These are phyloP conservation scores for Eucalyptus curtisii DNA, from an alignment of 345 rosid genomes.

Conservation along the genomic window DNA sequence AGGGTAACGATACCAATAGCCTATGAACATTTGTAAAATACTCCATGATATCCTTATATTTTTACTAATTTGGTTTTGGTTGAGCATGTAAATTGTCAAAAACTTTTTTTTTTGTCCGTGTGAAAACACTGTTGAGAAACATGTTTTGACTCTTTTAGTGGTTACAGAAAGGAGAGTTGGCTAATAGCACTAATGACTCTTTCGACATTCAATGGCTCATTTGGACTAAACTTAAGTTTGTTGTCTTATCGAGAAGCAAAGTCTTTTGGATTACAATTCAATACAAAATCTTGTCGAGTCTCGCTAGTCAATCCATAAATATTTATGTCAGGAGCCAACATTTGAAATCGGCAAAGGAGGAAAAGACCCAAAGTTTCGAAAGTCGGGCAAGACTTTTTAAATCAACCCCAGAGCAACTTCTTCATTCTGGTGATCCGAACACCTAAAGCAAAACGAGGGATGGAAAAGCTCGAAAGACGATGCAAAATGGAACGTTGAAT, in stretches of 20 bases:
- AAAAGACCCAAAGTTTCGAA: background rate
- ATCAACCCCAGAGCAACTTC: accelerated
- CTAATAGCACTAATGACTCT: background rate
- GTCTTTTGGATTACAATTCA: background rate
- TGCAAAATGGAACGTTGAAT: background rate
- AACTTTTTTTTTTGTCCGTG: accelerated
- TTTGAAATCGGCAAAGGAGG: background rate
- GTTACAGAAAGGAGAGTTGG: background rate
- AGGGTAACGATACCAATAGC: background rate
- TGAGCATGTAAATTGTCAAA: background rate
- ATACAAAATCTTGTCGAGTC: background rate
- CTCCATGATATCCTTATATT: background rate
- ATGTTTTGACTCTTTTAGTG: background rate
- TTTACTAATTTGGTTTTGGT: background rate
- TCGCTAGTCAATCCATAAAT: background rate
- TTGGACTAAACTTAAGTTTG: accelerated
- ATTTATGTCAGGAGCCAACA: too few species aligned
- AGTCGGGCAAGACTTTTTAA: background rate
- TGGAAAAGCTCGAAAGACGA: background rate
- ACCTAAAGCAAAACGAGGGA: background rate
- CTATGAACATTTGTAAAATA: background rate
- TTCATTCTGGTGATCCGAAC: background rate
- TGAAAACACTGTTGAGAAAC: accelerated
- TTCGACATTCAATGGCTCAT: background rate
- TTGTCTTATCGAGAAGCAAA: background rate